Evolutionary conservation across 257 asterid genomes (phyloP).

Genomic region (Mentha longifolia): DNA sequence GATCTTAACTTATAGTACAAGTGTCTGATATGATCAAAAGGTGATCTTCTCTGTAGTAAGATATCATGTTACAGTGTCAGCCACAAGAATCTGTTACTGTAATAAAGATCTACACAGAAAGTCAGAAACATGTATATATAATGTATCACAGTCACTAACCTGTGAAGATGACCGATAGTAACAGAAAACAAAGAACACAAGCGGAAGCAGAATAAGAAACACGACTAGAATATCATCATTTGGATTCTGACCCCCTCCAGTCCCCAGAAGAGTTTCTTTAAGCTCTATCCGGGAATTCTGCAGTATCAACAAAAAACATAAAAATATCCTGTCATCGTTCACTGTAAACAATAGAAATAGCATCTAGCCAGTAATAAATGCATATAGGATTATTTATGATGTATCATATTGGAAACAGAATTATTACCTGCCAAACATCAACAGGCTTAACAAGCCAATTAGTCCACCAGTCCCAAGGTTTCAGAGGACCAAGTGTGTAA

Average conservation of each 20-base stretch:
- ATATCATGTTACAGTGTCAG: constrained; percentile 32
- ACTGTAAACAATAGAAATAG: constrained; percentile 16
- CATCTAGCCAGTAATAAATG: constrained; percentile 23
- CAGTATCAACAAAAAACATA: constrained; percentile 40
- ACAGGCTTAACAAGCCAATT: constrained; percentile 98
- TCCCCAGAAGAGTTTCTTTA: constrained; percentile 86
- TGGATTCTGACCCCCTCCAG: constrained; percentile 89
- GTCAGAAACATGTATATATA: constrained; percentile 12
- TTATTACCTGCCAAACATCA: constrained; percentile 93
- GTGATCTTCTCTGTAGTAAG: constrained; percentile 65
- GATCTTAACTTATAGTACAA: constrained; percentile 76
- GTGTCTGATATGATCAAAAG: constrained; percentile 73
- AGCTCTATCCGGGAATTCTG: constrained; percentile 81
- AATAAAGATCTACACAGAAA: constrained; percentile 20
- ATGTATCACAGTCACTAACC: constrained; percentile 49
- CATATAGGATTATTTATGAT: constrained; percentile 5
- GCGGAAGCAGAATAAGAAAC: constrained; percentile 73
- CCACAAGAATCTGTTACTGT: constrained; percentile 18
- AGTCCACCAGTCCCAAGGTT: constrained; percentile 99
- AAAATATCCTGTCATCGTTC: constrained; percentile 13
- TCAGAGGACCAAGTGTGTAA: constrained; percentile 98
- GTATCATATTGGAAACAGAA: constrained; percentile 18
- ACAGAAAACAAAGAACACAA: constrained; percentile 58
- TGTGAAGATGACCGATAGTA: constrained; percentile 72
- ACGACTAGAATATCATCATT: constrained; percentile 65